phyloP scores from a whole-genome alignment of 2,329 filamentous ascomycete species.

The Neobulgaria alba region DNA sequence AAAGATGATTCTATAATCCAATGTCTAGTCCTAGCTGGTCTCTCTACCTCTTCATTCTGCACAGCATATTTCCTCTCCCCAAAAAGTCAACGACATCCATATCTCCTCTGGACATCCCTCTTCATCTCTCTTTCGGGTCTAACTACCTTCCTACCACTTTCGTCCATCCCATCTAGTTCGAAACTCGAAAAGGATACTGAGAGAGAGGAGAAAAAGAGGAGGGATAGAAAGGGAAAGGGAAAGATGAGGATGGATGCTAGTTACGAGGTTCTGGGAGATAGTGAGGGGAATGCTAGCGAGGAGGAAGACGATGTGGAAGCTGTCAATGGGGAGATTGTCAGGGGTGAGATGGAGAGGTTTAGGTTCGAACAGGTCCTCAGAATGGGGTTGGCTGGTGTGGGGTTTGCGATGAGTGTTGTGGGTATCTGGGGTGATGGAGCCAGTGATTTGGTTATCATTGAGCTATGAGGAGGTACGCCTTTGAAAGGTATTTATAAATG shows the following conservation, averaged over 20 bases:
- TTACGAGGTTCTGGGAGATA: conserved; percentile 58
- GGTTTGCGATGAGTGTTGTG: conserved; percentile 52
- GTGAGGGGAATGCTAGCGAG: conserved; percentile 38
- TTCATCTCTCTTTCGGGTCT: conserved; percentile 48
- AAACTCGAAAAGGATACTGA: neutral
- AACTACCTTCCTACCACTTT: conserved; percentile 27
- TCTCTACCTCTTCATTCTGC: conserved; percentile 64
- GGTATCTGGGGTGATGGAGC: conserved; percentile 59
- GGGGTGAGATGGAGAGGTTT: conserved; percentile 46
- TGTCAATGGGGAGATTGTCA: conserved; percentile 55
- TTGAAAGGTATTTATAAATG: too few species aligned
- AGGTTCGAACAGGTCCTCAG: conserved; percentile 45
- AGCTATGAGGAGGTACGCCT: conserved; percentile 19
- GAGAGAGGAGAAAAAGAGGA: conserved; percentile 29
- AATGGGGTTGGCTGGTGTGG: conserved; percentile 44
- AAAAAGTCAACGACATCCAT: conserved; percentile 69
- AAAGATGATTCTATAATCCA: conserved; percentile 55
- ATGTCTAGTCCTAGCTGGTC: conserved; percentile 55
- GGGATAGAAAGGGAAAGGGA: conserved; percentile 12
- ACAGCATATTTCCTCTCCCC: conserved; percentile 74
- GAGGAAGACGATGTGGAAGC: conserved; percentile 37
- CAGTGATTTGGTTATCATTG: conserved; percentile 22
- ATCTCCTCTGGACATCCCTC: conserved; percentile 76
- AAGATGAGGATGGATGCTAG: conserved; percentile 51
- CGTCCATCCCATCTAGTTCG: neutral